A percentile compares a stretch with the other conserved stretches of the same genome.
phyloP scores from a whole-genome alignment of 257 asterid species.

The Striga asiatica region DNA sequence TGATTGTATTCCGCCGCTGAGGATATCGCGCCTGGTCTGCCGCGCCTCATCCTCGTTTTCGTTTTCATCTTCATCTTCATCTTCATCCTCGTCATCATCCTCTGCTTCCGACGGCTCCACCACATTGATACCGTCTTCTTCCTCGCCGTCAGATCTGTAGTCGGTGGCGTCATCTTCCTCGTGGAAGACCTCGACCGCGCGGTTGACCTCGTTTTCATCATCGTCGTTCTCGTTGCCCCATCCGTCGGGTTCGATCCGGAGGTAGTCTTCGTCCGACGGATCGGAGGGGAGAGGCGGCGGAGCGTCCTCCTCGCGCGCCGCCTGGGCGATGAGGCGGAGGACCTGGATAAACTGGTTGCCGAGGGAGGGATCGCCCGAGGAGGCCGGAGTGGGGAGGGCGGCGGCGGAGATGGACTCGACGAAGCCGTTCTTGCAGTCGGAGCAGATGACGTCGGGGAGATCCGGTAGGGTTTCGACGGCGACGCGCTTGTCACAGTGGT shows the following conservation, averaged over 20 bases:
- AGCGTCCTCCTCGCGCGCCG: slow-evolving; percentile 61
- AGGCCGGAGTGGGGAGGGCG: slow-evolving; percentile 11
- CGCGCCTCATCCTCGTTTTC: slow-evolving; percentile 37
- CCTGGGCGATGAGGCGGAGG: slow-evolving; percentile 64
- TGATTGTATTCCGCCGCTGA: slow-evolving; percentile 61
- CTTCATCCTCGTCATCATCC: slow-evolving; percentile 18
- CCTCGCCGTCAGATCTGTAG: slow-evolving; percentile 34
- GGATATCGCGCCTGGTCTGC: slow-evolving; percentile 42
- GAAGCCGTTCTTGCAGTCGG: slow-evolving; percentile 79
- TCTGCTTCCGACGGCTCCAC: slow-evolving; percentile 25
- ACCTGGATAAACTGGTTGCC: slow-evolving; percentile 65
- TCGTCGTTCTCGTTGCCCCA: slow-evolving; percentile 51
- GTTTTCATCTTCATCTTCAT: neutral
- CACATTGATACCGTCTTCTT: slow-evolving; percentile 26
- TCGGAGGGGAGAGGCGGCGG: slow-evolving; percentile 50
- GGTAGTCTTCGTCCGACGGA: slow-evolving; percentile 53
- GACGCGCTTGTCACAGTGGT: slow-evolving; percentile 84
- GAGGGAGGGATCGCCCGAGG: slow-evolving; percentile 22
- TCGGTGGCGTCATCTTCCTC: slow-evolving; percentile 24
- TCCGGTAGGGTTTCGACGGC: slow-evolving; percentile 62
- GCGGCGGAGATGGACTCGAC: slow-evolving; percentile 51
- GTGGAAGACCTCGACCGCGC: slow-evolving; percentile 27
- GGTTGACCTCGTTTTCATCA: slow-evolving; percentile 28
- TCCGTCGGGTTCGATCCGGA: slow-evolving; percentile 54
- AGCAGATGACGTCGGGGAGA: slow-evolving; percentile 71